Evolutionary conservation across 495 filamentous ascomycete species (phyloP), one percentile per base, ranked within the genome.

Genomic region (Penicillium robsamsonii): DNA sequence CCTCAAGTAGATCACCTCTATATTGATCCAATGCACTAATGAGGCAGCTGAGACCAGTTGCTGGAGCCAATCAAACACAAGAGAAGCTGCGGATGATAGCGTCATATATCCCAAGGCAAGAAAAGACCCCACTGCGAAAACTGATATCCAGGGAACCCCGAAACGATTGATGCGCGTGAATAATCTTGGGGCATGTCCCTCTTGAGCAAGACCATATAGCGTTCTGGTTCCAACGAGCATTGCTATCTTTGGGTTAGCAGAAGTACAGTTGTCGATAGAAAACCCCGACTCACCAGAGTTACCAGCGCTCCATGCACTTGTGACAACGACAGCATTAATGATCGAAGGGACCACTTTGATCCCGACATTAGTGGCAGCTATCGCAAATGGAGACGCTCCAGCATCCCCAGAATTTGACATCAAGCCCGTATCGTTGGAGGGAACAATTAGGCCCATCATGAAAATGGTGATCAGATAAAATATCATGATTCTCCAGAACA

Each of bases 1-100:
- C 7, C 77, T 75, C 10, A 84, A 61, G 54, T 79, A 83, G 18
- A 75, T 70, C 30, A 83, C 68, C 41, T 68, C 72, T 55, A 75
- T 78, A 61, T 68, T 72, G 50, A 74, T 71, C 82, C 82, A 85
- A 33, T 70, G 70, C 6, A 84, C 67, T 9, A 83, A 57, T 3
- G 77, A 73, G 10, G 75, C 75, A 20, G 73, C 70, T 0, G 79
- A 75, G 1, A 76, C 79, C 53, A 84, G 47, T 27, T 73, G 68
- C 7, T 81, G 73, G 20, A 85, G 62, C 81, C 79, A 85, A 53
- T 63, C 74, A 62, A 85, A 84, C 2, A 80, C 82, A 0, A 74
- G 75, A n/a, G 78, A 60, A 8, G 79, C 79, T 17, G 67, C 66
- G 7, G 70, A 68, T 12, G 71, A 74, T 1, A 83, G 63, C 46